Conservation (phyloP, 2,329 filamentous ascomycete species). For the Fusarium abutilonis region DNA sequence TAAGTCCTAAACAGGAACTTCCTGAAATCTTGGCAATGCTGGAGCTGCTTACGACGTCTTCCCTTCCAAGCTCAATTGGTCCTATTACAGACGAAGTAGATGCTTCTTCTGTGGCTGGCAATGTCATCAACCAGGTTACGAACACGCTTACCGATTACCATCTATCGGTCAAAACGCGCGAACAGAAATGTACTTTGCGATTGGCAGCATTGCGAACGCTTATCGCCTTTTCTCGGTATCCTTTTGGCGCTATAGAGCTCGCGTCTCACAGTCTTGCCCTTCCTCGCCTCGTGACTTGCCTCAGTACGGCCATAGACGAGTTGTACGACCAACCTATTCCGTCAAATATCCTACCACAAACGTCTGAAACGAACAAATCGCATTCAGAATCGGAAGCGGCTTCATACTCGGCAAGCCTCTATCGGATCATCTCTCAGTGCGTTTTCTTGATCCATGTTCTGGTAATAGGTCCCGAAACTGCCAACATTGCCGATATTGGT, state of each 20-base stretch:
- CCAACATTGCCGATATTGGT: conserved; percentile 67
- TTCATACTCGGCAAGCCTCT: conserved; percentile 48
- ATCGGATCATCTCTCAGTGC: conserved; percentile 59
- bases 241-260: conserved; percentile 71
- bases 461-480: conserved; percentile 59
- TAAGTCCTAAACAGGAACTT: conserved; percentile 72
- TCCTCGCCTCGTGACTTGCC: conserved; percentile 76
- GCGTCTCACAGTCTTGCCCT: conserved; percentile 75
- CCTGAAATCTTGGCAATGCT: conserved; percentile 72
- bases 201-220: conserved; percentile 63
- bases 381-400: conserved; percentile 23
- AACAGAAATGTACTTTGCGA: conserved; percentile 56
- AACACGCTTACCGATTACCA: conserved; percentile 68
- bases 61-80: conserved; percentile 71
- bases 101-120: conserved; percentile 55
- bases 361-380: conserved; percentile 15
- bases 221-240: conserved; percentile 68
- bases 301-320: conserved; percentile 73
- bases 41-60: conserved; percentile 72
- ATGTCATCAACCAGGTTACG: conserved; percentile 70
- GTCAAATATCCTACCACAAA: conserved; percentile 52
- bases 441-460: conserved; percentile 63
- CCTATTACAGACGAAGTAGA: conserved; percentile 64
- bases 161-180: conserved; percentile 49
- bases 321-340: conserved; percentile 69